These are phyloP conservation scores for Trichoderma hamatum DNA, from an alignment of 2,329 filamentous ascomycete genomes.

Conservation along the genomic window DNA sequence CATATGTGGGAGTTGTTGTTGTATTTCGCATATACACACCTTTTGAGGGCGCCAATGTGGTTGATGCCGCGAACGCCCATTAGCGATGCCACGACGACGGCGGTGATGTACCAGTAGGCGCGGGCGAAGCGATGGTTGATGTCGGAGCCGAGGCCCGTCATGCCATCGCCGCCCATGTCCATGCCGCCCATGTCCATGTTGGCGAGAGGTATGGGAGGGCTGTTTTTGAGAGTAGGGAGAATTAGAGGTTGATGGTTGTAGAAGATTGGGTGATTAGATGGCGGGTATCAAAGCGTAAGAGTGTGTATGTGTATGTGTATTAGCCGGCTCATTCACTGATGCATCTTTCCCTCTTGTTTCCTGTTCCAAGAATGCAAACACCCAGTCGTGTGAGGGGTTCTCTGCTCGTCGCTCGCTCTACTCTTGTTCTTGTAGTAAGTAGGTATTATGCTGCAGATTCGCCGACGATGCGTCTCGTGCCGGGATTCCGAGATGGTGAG, in stretches of 20 bases:
- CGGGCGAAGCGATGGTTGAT: conserved; percentile 56
- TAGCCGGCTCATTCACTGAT: not conserved
- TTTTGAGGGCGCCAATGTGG: conserved; percentile 44
- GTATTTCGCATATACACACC: no score
- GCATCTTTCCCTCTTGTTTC: not conserved
- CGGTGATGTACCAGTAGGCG: conserved; percentile 63
- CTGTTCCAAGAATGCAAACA: not conserved
- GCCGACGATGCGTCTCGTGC: not conserved
- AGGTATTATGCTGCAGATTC: not conserved
- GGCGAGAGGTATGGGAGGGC: not conserved
- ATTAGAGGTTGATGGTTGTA: not conserved
- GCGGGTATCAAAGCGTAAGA: not conserved
- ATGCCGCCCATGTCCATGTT: conserved; percentile 26
- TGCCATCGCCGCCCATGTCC: conserved; percentile 36
- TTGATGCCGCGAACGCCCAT: conserved; percentile 49
- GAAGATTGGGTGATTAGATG: not conserved
- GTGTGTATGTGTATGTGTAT: not conserved
- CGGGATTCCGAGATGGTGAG: conserved; percentile 12
- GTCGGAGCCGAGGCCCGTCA: conserved; percentile 45
- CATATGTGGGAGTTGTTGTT: no score
- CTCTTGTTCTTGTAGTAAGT: not conserved
- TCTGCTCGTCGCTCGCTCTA: not conserved
- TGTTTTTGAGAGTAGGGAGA: not conserved
- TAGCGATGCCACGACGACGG: conserved; percentile 50
- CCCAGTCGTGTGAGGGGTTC: not conserved